Evolutionary conservation across 495 filamentous ascomycete species (phyloP), one percentile per base, ranked within the genome.

Genomic region (Corynascus novoguineensis): DNA sequence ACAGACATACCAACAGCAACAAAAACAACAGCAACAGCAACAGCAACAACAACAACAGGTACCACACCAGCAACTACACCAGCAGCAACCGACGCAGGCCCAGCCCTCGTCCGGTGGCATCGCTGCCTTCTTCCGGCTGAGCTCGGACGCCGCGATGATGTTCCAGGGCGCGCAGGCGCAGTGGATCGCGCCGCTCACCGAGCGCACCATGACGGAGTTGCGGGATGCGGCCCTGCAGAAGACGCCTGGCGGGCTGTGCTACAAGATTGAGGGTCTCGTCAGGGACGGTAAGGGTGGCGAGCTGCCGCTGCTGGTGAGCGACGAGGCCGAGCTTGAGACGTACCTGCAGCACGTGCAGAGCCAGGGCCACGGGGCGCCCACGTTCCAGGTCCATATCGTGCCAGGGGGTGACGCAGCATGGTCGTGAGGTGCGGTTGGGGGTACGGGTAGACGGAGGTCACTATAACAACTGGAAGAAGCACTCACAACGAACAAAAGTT

Each of bases 301-400:
- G 67, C 68, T 83, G 49, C 65, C 68, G 5, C 76, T 85, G 64
- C 64, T 71, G 28, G 83, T 92, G 62, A 83, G 84, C 52, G 76
- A 83, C 29, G 86, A 90, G 63, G 81, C 81, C 42, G 86, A 90
- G 70, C 61, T 92, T 50, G 81, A 81, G 54, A 83, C 81, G 3
- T 92, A 88, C 70, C 63, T 92, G 58, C 71, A 71, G 40, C 83
- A 86, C 67, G 75, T 85, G 4, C 55, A 77, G 53, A 83, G 77
- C 8, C 25, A 75, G 53, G 84, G 77, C 8, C 25, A 75, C 3
- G 77, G 80, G 56, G 88, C 87, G 68, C 81, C 83, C 4, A 83
- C 76, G 10, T 87, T 92, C 69, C 67, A 77, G n/a, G 80, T 88
- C 11, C 65, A 69, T 45, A 28, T 68, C 15, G 44, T 68, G 19